phyloP scores from a whole-genome alignment of 1,284 basidiomycete genomes.

The Cutaneotrichosporon cyanovorans region DNA sequence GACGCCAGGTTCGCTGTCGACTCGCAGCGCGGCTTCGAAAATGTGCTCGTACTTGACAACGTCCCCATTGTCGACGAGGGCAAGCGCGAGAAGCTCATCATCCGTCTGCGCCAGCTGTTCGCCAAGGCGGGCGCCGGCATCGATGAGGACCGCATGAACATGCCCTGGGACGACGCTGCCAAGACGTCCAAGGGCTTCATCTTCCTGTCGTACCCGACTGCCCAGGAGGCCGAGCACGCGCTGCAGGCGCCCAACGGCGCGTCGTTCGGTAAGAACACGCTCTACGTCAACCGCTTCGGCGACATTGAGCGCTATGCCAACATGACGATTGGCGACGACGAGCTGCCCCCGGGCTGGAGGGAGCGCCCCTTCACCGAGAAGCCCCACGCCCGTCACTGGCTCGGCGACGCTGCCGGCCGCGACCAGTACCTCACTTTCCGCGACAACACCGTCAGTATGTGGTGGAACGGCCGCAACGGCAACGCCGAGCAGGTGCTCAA shows the following conservation, averaged over 20 bases:
- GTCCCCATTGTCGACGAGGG: slow-evolving; percentile 75
- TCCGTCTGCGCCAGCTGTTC: slow-evolving; percentile 76
- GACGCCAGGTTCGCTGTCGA: slow-evolving; percentile 63
- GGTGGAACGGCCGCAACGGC: slow-evolving; percentile 89
- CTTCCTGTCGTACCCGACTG: slow-evolving; percentile 79
- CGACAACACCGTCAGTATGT: slow-evolving; percentile 81
- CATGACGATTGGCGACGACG: slow-evolving; percentile 75
- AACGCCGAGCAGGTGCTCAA: slow-evolving; percentile 66
- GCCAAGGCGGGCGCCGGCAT: slow-evolving; percentile 67
- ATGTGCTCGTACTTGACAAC: slow-evolving; percentile 77
- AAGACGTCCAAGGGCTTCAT: slow-evolving; percentile 83
- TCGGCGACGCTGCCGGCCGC: slow-evolving; percentile 82
- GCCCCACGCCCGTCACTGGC: slow-evolving; percentile 94
- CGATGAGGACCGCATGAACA: slow-evolving; percentile 65
- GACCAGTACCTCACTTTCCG: slow-evolving; percentile 96
- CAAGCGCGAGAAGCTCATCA: slow-evolving; percentile 67
- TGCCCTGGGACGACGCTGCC: slow-evolving; percentile 73
- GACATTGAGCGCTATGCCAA: slow-evolving; percentile 82
- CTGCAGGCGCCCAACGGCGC: slow-evolving; percentile 73
- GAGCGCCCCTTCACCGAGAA: slow-evolving; percentile 64
- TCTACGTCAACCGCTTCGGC: slow-evolving; percentile 82
- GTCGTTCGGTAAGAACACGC: slow-evolving; percentile 84
- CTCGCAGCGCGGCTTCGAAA: slow-evolving; percentile 70
- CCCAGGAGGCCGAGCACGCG: slow-evolving; percentile 74
- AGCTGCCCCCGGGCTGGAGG: slow-evolving; percentile 57